These are phyloP conservation scores for Citrus unshiu DNA, from an alignment of 345 rosid species.

Conservation along the genomic window DNA sequence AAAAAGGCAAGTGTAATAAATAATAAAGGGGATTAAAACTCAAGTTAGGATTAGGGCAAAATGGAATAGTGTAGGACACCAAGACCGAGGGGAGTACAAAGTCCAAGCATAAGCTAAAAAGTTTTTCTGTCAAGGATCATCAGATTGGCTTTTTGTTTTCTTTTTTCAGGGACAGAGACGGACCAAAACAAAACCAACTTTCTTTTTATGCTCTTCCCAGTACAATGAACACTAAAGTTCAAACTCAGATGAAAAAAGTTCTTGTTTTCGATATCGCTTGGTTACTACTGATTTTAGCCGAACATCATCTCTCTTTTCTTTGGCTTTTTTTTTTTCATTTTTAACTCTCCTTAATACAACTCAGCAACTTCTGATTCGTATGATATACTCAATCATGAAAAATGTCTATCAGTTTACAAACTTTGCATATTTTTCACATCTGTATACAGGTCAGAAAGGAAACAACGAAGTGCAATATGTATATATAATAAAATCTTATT, in stretches of 20 bases:
- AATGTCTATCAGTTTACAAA: no score
- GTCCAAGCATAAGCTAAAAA: not conserved
- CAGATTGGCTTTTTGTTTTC: not conserved
- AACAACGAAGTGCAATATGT: no score
- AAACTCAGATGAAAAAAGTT: not conserved
- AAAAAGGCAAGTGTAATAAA: conserved; percentile 23
- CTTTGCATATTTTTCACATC: no score
- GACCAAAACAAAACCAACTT: not conserved
- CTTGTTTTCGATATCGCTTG: not conserved
- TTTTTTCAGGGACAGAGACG: not conserved
- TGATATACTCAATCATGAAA: no score
- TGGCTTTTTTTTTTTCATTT: no score
- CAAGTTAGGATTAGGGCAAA: not conserved
- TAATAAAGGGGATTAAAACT: conserved; percentile 3
- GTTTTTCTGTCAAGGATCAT: not conserved
- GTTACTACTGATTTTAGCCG: not conserved
- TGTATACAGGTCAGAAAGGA: no score
- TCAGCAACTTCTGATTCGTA: no score
- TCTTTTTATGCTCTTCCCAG: not conserved
- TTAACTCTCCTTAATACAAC: not conserved
- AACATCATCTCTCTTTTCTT: not conserved
- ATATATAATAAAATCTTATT: no score
- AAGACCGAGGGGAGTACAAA: not conserved
- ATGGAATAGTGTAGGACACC: not conserved
- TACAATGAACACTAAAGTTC: not conserved